Evolutionary conservation across 2,329 filamentous ascomycete genomes (phyloP).

Genomic region (Talaromyces rugulosus): DNA sequence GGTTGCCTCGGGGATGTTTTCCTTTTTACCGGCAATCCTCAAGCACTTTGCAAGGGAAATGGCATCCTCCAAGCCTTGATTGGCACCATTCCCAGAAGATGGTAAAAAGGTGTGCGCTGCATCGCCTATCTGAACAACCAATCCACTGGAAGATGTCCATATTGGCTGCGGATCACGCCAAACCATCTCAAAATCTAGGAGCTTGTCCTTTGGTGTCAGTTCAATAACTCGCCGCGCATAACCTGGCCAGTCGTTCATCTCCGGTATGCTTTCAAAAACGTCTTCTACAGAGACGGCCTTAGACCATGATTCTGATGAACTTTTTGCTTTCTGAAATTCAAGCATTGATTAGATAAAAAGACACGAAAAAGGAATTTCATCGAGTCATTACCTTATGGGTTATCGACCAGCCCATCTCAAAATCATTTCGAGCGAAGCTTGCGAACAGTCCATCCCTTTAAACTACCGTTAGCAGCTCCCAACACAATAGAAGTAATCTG

Average conservation of each 20-base stretch:
- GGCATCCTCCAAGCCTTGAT: constrained; percentile 9
- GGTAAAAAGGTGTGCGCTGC: constrained; percentile 10
- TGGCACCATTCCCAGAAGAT: constrained; percentile 7
- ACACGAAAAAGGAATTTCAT: not conserved
- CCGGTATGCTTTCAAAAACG: constrained; percentile 14
- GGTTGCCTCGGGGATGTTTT: constrained; percentile 3
- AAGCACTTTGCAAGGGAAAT: constrained; percentile 10
- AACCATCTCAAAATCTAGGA: constrained; percentile 12
- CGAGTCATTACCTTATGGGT: constrained; percentile 2
- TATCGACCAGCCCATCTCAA: constrained; percentile 4
- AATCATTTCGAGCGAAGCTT: not conserved
- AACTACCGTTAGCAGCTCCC: not conserved
- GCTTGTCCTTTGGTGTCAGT: constrained; percentile 9
- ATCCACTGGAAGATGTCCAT: constrained; percentile 18
- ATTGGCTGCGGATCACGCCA: constrained; percentile 10
- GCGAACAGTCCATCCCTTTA: not conserved
- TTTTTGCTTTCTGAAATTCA: constrained; percentile 1
- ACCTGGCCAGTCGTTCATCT: constrained; percentile 14
- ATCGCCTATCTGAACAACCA: constrained; percentile 9
- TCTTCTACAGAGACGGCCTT: constrained; percentile 9
- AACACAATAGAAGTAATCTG: too few species aligned
- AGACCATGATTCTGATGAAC: constrained; percentile 15
- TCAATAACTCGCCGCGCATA: constrained; percentile 12
- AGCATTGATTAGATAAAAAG: not conserved
- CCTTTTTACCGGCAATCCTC: constrained; percentile 4